Evolutionary conservation across 2,329 filamentous ascomycete species (phyloP).

Genomic region (Cryphonectria japonica): DNA sequence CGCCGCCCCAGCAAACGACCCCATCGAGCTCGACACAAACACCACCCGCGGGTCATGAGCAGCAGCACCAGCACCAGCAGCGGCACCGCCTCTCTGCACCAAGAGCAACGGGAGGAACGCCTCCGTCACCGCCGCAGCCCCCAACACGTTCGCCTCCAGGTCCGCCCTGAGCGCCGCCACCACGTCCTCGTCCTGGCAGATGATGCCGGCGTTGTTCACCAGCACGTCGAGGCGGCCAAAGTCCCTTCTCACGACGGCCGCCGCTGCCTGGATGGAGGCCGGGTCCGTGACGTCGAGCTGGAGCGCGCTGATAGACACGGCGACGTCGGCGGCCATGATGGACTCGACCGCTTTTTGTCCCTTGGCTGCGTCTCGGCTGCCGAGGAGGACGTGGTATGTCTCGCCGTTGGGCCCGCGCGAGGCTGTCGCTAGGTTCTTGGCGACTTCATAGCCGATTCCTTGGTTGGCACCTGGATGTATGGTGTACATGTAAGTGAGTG

Average conservation of each 20-base stretch:
- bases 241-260: background rate
- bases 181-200: background rate
- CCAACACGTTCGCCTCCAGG: constrained; percentile 17
- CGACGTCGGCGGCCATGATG: background rate
- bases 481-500: too few species aligned
- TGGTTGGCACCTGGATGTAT: background rate
- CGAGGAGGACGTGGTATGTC: constrained; percentile 36
- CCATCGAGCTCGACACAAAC: constrained; percentile 33
- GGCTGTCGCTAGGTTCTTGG: background rate
- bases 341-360: constrained; percentile 30
- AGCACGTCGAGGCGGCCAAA: background rate
- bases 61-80: too few species aligned
- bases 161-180: constrained; percentile 14
- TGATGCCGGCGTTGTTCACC: constrained; percentile 15
- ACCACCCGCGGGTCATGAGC: constrained; percentile 10
- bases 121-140: constrained; percentile 20
- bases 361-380: constrained; percentile 34
- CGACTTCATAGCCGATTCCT: background rate
- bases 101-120: constrained; percentile 16
- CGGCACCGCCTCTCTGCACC: too few species aligned
- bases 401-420: background rate
- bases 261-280: constrained; percentile 31
- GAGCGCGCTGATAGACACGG: constrained; percentile 7
- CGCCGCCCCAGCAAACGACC: constrained; percentile 31
- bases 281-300: constrained; percentile 32